phyloP scores from a whole-genome alignment of 495 filamentous ascomycete genomes.

The Talaromyces thailandensis region DNA sequence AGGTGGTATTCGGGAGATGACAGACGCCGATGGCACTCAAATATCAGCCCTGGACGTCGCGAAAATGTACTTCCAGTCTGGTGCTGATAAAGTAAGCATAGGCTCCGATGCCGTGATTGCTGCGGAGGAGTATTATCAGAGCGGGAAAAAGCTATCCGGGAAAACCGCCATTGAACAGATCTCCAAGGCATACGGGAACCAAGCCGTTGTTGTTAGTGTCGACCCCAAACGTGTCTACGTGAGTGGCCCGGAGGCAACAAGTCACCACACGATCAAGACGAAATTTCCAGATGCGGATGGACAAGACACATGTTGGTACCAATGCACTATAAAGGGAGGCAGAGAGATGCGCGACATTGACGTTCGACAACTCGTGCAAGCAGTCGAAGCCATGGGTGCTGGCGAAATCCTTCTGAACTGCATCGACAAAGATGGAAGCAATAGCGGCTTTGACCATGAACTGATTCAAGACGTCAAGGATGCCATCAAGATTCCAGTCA shows the following conservation, averaged over 20 bases:
- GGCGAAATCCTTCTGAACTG: constrained; percentile 94
- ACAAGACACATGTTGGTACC: constrained; percentile 89
- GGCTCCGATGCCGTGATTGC: constrained; percentile 90
- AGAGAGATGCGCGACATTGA: constrained; percentile 86
- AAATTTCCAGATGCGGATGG: constrained; percentile 59
- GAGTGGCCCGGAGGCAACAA: constrained; percentile 57
- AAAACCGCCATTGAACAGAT: constrained; percentile 92
- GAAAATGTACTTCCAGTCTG: constrained; percentile 93
- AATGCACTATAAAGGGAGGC: constrained; percentile 93
- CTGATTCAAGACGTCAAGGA: constrained; percentile 79
- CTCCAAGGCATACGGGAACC: constrained; percentile 86
- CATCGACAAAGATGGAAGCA: constrained; percentile 95
- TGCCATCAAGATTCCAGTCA: constrained; percentile 81
- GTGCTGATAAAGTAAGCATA: constrained; percentile 98
- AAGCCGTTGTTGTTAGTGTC: constrained; percentile 93
- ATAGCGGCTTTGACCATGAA: constrained; percentile 91
- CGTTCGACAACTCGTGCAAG: constrained; percentile 74
- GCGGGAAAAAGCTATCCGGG: constrained; percentile 58
- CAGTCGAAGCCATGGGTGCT: constrained; percentile 92
- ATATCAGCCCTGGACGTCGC: constrained; percentile 86
- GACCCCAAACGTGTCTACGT: constrained; percentile 91
- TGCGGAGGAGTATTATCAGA: constrained; percentile 77
- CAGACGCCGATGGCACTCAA: constrained; percentile 80
- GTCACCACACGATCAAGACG: constrained; percentile 71
- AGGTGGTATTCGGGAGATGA: constrained; percentile 85